phyloP scores from a whole-genome alignment of 148 eudicot genomes.

The Vaccinium corymbosum region DNA sequence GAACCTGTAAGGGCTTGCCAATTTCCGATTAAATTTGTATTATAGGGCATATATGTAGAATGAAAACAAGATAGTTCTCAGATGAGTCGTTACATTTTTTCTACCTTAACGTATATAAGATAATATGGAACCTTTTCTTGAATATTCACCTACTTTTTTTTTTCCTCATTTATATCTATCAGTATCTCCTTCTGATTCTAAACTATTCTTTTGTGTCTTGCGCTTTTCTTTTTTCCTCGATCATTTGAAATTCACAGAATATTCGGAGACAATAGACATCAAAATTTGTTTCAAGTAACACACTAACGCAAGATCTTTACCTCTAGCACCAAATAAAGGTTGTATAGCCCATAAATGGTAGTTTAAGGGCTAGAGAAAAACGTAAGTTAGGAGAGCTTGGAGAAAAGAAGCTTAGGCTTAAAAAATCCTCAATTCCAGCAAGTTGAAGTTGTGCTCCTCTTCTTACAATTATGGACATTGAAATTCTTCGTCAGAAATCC shows the following conservation, averaged over 20 bases:
- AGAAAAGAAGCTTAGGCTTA: neutral
- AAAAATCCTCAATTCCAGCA: neutral
- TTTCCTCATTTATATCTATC: neutral
- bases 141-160: neutral
- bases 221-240: neutral
- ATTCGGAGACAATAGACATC: neutral
- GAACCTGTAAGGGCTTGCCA: neutral
- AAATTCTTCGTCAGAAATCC: neutral
- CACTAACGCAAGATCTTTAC: neutral
- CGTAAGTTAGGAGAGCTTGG: neutral
- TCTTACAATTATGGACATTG: neutral
- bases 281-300: neutral
- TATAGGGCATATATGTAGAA: neutral
- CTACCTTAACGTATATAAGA: neutral
- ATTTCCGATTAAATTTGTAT: neutral
- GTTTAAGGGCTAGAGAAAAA: slow-evolving; percentile 9
- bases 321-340: neutral
- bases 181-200: neutral
- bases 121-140: neutral
- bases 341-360: neutral
- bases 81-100: neutral
- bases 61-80: neutral
- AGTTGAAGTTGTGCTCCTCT: neutral
- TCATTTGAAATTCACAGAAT: neutral
- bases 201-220: neutral